Evolutionary conservation across 1,139 yeast species (phyloP), one percentile per base, ranked within the genome.

Genomic region (Nakaseomyces bracarensis): DNA sequence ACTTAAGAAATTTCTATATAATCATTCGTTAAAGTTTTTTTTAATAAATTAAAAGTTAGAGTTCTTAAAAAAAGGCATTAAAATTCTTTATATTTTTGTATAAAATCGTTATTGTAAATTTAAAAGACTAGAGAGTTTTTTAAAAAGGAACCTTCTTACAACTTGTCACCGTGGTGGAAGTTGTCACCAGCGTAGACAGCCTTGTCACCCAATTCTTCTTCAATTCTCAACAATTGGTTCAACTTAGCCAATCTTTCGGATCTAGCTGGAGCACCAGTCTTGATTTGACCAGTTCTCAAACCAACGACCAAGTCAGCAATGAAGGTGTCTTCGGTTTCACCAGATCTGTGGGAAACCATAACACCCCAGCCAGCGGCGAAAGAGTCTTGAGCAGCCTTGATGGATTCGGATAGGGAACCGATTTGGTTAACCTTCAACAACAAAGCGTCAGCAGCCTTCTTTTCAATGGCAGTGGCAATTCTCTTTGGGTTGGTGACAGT

Each of bases 221-320:
- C 96, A 63, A 89, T 89, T 76, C 96, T 85, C 70, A 89, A 79
- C 71, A 89, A 82, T 77, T 87, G 94, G 81, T 83, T 83, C 71
- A 82, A 82, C 77, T 89, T 89, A 68, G 96, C 96, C 70, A 89
- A 81, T 80, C 97, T 87, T 77, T 89, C 97, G 56, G 96, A 85
- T 78, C 97, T 86, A 59, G 96, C 95, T 67, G 96, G 96, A 66
- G 97, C 96, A 81, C 97, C 97, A 60, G 96, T 83, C 87, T 89
- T 89, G 71, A 89, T 82, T 78, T 89, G 96, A 69, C 96, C 96
- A 58, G 95, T 65, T 79, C 96, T 84, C 69, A 89, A 77, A 75
- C 96, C 97, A 61, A 89, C 96, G 60, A 87, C 75, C 67, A 89
- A 78, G 72, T 89, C 96, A 65, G 97, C 96, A 71, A 89, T 87